Evolutionary conservation across 2,329 filamentous ascomycete genomes (phyloP).

Genomic region (Calonectria hongkongensis): DNA sequence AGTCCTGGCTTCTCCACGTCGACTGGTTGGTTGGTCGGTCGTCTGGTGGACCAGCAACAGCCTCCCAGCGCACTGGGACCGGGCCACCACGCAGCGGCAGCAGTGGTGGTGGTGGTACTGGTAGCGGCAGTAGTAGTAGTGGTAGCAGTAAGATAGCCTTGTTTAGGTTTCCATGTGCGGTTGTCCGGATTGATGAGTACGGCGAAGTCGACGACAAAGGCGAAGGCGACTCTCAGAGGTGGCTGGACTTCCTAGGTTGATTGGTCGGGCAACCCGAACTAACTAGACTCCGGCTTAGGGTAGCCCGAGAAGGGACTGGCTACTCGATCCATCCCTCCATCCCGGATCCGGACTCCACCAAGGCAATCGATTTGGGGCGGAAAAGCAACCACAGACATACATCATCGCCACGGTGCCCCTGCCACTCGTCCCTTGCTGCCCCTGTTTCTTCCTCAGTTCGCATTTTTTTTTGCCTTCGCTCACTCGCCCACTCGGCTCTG

Average conservation of each 20-base stretch:
- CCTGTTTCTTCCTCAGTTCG: constrained; percentile 51
- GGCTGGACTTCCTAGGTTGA: constrained; percentile 52
- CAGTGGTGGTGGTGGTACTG: neutral
- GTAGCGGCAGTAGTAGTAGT: neutral
- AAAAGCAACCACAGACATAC: constrained; percentile 59
- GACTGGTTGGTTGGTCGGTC: constrained; percentile 11
- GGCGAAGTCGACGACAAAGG: constrained; percentile 41
- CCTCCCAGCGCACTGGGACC: constrained; percentile 34
- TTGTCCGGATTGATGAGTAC: constrained; percentile 49
- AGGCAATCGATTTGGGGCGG: constrained; percentile 56
- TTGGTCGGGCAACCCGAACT: constrained; percentile 53
- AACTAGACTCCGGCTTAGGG: constrained; percentile 52
- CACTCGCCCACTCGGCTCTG: constrained; percentile 29
- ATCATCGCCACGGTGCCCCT: constrained; percentile 59
- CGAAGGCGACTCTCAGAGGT: constrained; percentile 47
- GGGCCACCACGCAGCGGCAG: constrained; percentile 13
- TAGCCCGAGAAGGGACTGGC: constrained; percentile 47
- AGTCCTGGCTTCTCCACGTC: constrained; percentile 27
- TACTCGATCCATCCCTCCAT: constrained; percentile 55
- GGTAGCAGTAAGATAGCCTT: constrained; percentile 21
- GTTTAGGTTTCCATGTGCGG: constrained; percentile 38
- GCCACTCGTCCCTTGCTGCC: constrained; percentile 52
- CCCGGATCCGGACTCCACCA: constrained; percentile 61
- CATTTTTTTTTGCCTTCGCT: constrained; percentile 40
- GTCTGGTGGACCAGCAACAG: constrained; percentile 30